These are phyloP conservation scores for Rhodotorula sp. DNA, from an alignment of 1,284 basidiomycete species.

Conservation along the genomic window DNA sequence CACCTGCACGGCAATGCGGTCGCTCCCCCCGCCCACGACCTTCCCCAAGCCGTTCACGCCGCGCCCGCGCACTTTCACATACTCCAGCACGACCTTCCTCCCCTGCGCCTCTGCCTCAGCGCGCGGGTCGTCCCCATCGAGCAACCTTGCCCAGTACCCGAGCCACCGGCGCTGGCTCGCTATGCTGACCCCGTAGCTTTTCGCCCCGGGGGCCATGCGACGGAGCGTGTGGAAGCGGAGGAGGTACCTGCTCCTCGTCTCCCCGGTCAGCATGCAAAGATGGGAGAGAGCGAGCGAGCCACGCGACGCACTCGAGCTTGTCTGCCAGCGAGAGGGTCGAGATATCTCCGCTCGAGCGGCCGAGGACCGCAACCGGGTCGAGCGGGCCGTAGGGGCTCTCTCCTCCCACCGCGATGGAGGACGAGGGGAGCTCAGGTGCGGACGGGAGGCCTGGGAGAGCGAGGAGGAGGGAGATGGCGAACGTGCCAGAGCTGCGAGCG, in stretches of 20 bases:
- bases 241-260: slow-evolving; percentile 10
- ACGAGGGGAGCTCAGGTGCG: not conserved
- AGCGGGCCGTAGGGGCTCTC: slow-evolving; percentile 6
- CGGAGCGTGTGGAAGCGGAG: slow-evolving; percentile 42
- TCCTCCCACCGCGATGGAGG: not conserved
- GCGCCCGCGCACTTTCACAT: slow-evolving; percentile 12
- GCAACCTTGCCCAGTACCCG: slow-evolving; percentile 35
- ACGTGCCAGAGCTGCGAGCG: slow-evolving; percentile 21
- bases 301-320: slow-evolving; percentile 31
- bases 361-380: slow-evolving; percentile 3
- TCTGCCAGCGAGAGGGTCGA: not conserved
- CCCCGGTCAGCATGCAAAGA: not conserved
- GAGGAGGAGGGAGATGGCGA: slow-evolving; percentile 31
- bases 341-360: not conserved
- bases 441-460: slow-evolving; percentile 21
- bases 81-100: slow-evolving; percentile 12
- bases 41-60: slow-evolving; percentile 18
- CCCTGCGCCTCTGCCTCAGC: not conserved
- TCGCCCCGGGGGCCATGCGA: slow-evolving; percentile 37
- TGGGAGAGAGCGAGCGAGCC: not conserved
- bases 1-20: slow-evolving; percentile 25
- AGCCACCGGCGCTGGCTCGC: slow-evolving; percentile 40
- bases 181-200: slow-evolving; percentile 39
- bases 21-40: slow-evolving; percentile 11
- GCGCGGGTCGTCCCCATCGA: slow-evolving; percentile 35